phyloP scores from a whole-genome alignment of 1,284 basidiomycete species.

The Vanrija humicola region DNA sequence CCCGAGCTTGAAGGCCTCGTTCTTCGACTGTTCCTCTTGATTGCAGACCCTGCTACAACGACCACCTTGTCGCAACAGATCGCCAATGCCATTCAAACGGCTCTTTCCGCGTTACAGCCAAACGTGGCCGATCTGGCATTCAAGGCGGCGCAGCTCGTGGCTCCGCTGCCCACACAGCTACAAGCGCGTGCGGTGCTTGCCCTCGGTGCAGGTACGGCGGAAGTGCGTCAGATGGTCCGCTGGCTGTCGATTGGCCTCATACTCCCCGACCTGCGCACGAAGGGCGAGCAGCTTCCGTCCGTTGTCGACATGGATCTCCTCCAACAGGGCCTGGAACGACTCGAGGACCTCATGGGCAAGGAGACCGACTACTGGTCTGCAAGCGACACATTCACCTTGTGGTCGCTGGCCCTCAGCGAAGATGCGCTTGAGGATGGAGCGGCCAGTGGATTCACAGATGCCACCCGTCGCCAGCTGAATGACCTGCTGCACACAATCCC shows the following conservation, averaged over 20 bases:
- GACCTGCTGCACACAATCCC: too few relatives aligned
- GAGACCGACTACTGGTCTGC: too few relatives aligned
- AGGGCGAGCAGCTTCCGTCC: too few relatives aligned
- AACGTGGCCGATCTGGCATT: not conserved
- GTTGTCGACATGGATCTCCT: too few relatives aligned
- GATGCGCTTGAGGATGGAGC: too few relatives aligned
- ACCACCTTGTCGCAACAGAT: not conserved
- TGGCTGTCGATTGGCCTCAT: not conserved
- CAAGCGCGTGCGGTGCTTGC: conserved; percentile 1
- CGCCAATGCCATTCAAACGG: not conserved
- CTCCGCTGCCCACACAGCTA: not conserved
- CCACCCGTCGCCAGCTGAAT: too few relatives aligned
- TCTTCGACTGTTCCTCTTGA: not conserved
- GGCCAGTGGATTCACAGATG: too few relatives aligned
- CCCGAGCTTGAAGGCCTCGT: not conserved
- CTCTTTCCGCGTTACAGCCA: not conserved
- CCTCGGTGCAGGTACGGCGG: not conserved
- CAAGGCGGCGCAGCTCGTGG: not conserved
- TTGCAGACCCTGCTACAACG: not conserved
- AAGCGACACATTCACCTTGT: too few relatives aligned
- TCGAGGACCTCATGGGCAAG: too few relatives aligned
- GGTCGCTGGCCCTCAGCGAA: too few relatives aligned
- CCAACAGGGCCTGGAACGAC: too few relatives aligned
- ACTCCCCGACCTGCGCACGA: not conserved
- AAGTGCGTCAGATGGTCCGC: not conserved